phyloP scores from a whole-genome alignment of 2,329 filamentous ascomycete species.

The Byssochlamys sp. region DNA sequence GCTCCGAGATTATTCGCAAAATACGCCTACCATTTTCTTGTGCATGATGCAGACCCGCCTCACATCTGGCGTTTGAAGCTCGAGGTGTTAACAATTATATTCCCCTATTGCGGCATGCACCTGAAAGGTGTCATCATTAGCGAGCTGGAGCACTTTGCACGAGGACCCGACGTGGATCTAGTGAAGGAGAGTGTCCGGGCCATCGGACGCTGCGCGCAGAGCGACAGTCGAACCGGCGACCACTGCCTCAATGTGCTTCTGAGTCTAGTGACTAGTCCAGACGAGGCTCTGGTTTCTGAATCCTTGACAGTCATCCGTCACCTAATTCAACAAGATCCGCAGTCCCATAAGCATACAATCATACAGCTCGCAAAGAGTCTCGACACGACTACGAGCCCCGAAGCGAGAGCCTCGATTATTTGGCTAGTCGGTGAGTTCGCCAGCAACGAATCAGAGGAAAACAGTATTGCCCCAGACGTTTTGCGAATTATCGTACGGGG shows the following conservation, averaged over 20 bases:
- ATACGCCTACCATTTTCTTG: slow-evolving; percentile 80
- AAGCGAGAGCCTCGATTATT: slow-evolving; percentile 85
- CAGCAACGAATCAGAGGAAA: slow-evolving; percentile 58
- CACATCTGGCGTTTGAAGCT: slow-evolving; percentile 86
- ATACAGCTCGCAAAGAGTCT: slow-evolving; percentile 82
- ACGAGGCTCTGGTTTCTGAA: slow-evolving; percentile 81
- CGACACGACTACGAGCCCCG: slow-evolving; percentile 75
- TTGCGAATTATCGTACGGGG: slow-evolving; percentile 76
- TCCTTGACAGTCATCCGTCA: slow-evolving; percentile 90
- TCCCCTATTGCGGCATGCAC: slow-evolving; percentile 66
- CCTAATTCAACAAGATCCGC: slow-evolving; percentile 82
- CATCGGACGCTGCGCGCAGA: slow-evolving; percentile 85
- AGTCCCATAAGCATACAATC: slow-evolving; percentile 72
- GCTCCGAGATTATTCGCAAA: slow-evolving; percentile 72
- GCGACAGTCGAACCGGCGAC: slow-evolving; percentile 58
- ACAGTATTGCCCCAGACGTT: slow-evolving; percentile 89
- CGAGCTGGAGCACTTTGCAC: slow-evolving; percentile 87
- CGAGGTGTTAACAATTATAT: slow-evolving; percentile 81
- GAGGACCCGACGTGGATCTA: slow-evolving; percentile 61
- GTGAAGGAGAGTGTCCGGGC: slow-evolving; percentile 84
- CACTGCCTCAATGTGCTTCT: slow-evolving; percentile 76
- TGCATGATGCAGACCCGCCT: slow-evolving; percentile 67
- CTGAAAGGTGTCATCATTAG: slow-evolving; percentile 79
- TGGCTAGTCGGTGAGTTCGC: slow-evolving; percentile 96
- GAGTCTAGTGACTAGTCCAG: slow-evolving; percentile 76